Conservation (phyloP, 176 grass and related monocot species). For the Cenchrus purpureus region DNA sequence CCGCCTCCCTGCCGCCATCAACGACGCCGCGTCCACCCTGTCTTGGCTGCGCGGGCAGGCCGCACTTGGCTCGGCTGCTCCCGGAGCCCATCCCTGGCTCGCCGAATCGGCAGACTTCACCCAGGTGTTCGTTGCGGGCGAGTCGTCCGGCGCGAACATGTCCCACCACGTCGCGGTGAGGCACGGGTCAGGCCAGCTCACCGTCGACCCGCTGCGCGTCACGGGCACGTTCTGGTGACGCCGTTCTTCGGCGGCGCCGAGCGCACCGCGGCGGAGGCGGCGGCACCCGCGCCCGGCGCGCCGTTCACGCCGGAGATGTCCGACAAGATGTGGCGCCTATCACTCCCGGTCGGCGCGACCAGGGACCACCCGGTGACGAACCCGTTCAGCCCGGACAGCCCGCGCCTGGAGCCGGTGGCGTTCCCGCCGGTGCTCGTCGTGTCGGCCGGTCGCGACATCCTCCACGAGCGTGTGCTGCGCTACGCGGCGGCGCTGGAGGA, state of each 20-base stretch:
- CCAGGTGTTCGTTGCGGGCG: conserved; percentile 36
- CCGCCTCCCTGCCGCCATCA: conserved; percentile 50
- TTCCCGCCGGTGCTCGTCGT: conserved; percentile 59
- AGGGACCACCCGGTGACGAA: conserved; percentile 63
- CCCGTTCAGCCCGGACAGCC: conserved; percentile 63
- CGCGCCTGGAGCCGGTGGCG: conserved; percentile 17
- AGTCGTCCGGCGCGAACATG: conserved; percentile 51
- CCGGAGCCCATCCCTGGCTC: conserved; percentile 26
- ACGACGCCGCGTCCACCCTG: conserved; percentile 39
- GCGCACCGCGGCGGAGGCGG: conserved; percentile 39
- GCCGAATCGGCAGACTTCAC: conserved; percentile 36
- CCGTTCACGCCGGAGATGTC: conserved; percentile 42
- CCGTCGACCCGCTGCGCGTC: neutral
- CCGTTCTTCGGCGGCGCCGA: conserved; percentile 55
- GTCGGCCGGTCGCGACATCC: conserved; percentile 51
- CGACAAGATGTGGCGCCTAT: conserved; percentile 67
- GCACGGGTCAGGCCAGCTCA: neutral
- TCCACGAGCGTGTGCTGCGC: conserved; percentile 47
- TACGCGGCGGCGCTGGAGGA: conserved; percentile 52
- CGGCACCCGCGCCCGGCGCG: conserved; percentile 33
- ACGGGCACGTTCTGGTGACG: conserved; percentile 52
- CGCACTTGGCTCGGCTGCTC: neutral
- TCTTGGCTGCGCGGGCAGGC: conserved; percentile 41
- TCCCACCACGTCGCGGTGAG: conserved; percentile 39
- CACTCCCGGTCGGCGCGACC: conserved; percentile 52